Conservation (phyloP, 805 yeast genomes). For the Saccharomycopsis lassenensis region DNA sequence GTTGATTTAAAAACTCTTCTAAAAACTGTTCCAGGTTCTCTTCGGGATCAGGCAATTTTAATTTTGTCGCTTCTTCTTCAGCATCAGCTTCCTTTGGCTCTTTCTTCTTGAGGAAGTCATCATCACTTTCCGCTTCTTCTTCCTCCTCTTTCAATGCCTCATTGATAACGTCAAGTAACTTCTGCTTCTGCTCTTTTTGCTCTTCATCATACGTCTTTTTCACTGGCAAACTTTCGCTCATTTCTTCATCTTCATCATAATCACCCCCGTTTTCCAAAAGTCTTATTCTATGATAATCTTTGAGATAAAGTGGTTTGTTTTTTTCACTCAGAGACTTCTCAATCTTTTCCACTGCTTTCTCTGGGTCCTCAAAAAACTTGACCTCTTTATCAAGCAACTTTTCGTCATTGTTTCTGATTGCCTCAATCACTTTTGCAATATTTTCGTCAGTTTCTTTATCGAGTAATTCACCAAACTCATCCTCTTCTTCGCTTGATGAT, state of each 20-base stretch:
- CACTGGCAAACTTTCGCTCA: constrained; percentile 31
- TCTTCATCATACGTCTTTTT: constrained; percentile 68
- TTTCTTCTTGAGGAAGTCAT: constrained; percentile 50
- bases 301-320: constrained; percentile 73
- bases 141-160: constrained; percentile 47
- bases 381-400: constrained; percentile 54
- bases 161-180: constrained; percentile 69
- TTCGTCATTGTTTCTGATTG: constrained; percentile 60
- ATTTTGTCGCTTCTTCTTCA: constrained; percentile 22
- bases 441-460: constrained; percentile 82
- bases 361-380: constrained; percentile 65
- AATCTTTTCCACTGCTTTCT: constrained; percentile 24
- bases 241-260: constrained; percentile 33
- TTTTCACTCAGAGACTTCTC: constrained; percentile 25
- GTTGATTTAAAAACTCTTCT: constrained; percentile 56
- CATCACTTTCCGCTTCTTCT: constrained; percentile 32
- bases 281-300: constrained; percentile 85
- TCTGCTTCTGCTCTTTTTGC: constrained; percentile 62
- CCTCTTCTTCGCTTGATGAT: constrained; percentile 55
- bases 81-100: constrained; percentile 26
- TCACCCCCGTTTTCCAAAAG: constrained; percentile 56
- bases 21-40: constrained; percentile 59
- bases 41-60: constrained; percentile 54
- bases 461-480: constrained; percentile 78
- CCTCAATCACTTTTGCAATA: constrained; percentile 56